Percentiles rank a stretch among this genome's conserved stretches.
Evolutionary conservation across 2,329 filamentous ascomycete genomes (phyloP).

Genomic region (Alternaria panax): DNA sequence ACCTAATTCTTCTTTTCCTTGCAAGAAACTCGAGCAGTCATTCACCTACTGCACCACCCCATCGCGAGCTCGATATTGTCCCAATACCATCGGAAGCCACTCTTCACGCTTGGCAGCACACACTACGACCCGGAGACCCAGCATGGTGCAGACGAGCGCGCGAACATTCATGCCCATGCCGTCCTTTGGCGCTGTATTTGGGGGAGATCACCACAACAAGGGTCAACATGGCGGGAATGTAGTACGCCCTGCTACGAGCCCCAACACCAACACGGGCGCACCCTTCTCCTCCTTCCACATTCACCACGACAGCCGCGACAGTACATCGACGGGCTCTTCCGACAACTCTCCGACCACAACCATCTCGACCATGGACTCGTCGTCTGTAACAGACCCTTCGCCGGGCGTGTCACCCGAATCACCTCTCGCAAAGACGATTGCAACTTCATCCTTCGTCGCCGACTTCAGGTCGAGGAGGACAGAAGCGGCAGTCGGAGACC

Average conservation of each 20-base stretch:
- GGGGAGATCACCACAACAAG: slow-evolving; percentile 64
- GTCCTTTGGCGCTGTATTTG: slow-evolving; percentile 78
- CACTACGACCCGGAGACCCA: slow-evolving; percentile 29
- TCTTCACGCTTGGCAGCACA: slow-evolving; percentile 28
- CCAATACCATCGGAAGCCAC: slow-evolving; percentile 23
- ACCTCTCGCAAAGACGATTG: slow-evolving; percentile 74
- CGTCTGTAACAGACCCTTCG: slow-evolving; percentile 86
- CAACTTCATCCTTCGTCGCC: slow-evolving; percentile 72
- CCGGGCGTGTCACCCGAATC: slow-evolving; percentile 92
- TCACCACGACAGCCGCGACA: slow-evolving; percentile 74
- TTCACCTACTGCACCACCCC: slow-evolving; percentile 20
- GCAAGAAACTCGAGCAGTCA: slow-evolving; percentile 36
- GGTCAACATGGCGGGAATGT: slow-evolving; percentile 49
- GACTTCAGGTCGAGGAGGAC: slow-evolving; percentile 55
- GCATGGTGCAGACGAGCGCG: slow-evolving; percentile 50
- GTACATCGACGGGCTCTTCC: slow-evolving; percentile 84
- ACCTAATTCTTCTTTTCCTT: slow-evolving; percentile 45
- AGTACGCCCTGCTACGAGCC: slow-evolving; percentile 46
- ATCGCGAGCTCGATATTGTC: slow-evolving; percentile 22
- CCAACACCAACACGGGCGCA: slow-evolving; percentile 41
- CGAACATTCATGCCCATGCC: slow-evolving; percentile 63
- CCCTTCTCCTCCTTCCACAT: slow-evolving; percentile 60
- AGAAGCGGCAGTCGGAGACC: slow-evolving; percentile 53
- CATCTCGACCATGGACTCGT: slow-evolving; percentile 89
- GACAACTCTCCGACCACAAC: slow-evolving; percentile 96